These are phyloP conservation scores for Spinacia oleracea DNA, from an alignment of 179 eudicot genomes.

Conservation along the genomic window DNA sequence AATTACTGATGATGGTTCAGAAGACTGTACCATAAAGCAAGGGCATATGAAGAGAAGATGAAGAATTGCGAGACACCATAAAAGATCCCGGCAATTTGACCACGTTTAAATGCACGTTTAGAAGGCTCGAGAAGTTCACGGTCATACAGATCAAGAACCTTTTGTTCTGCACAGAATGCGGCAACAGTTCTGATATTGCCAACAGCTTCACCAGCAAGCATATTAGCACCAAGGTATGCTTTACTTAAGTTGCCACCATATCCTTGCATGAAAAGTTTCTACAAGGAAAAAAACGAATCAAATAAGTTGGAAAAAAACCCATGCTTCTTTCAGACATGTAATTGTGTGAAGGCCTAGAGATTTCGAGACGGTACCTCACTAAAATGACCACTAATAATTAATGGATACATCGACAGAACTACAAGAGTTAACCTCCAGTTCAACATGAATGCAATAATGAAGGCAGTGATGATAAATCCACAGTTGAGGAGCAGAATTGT, in stretches of 20 bases:
- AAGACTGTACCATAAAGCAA: slow-evolving; percentile 74
- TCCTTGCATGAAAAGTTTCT: slow-evolving; percentile 99
- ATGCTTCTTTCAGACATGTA: not conserved
- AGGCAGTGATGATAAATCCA: slow-evolving; percentile 75
- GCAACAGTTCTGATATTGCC: slow-evolving; percentile 89
- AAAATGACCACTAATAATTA: slow-evolving; percentile 83
- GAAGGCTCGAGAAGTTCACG: slow-evolving; percentile 80
- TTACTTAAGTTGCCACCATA: slow-evolving; percentile 93
- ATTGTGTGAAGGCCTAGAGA: slow-evolving; percentile 14
- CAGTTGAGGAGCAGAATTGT: slow-evolving; percentile 73
- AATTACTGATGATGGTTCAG: not conserved
- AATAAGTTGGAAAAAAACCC: slow-evolving; percentile 5
- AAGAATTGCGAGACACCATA: slow-evolving; percentile 91
- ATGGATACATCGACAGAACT: slow-evolving; percentile 80
- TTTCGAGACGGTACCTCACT: slow-evolving; percentile 64
- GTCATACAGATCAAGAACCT: slow-evolving; percentile 71
- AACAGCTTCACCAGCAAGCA: slow-evolving; percentile 96
- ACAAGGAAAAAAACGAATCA: slow-evolving; percentile 19
- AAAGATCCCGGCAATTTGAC: slow-evolving; percentile 86
- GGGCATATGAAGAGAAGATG: slow-evolving; percentile 92
- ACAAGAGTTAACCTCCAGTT: slow-evolving; percentile 93
- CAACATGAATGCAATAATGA: slow-evolving; percentile 75
- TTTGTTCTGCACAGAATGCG: slow-evolving; percentile 85
- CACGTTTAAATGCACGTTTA: slow-evolving; percentile 70
- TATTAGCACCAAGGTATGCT: slow-evolving; percentile 87